Conservation (phyloP, 352 stramenopile species). For the Phytopythium oedochilum region DNA sequence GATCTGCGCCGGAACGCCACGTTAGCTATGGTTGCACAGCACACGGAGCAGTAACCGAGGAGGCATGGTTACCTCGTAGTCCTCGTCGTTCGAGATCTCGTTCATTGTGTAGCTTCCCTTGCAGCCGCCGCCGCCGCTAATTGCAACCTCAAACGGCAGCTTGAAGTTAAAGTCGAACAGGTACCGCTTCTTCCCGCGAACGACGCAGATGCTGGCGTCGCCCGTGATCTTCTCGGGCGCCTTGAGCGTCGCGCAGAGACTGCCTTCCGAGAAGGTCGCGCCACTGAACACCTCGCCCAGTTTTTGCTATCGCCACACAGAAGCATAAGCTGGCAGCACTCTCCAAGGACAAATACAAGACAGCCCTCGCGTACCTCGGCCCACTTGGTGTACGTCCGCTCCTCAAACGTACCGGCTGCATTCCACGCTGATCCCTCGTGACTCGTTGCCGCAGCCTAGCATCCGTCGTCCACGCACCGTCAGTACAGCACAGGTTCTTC, state of each 20-base stretch:
- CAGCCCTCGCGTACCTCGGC: slow-evolving; percentile 29
- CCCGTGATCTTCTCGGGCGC: slow-evolving; percentile 66
- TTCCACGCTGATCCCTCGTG: slow-evolving; percentile 91
- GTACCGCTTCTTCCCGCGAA: slow-evolving; percentile 86
- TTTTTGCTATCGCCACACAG: slow-evolving; percentile 30
- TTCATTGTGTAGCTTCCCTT: slow-evolving; percentile 71
- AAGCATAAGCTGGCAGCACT: background rate
- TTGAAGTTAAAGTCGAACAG: slow-evolving; percentile 87
- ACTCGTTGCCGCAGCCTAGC: slow-evolving; percentile 14
- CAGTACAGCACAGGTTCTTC: background rate
- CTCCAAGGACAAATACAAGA: background rate
- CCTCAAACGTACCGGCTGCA: slow-evolving; percentile 89
- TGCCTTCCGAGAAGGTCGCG: slow-evolving; percentile 33
- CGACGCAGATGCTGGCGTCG: slow-evolving; percentile 85
- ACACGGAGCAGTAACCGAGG: no score
- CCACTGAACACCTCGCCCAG: slow-evolving; percentile 47
- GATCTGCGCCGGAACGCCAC: slow-evolving; percentile 30
- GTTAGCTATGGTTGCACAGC: background rate
- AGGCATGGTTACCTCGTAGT: slow-evolving; percentile 60
- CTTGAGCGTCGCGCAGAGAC: slow-evolving; percentile 41
- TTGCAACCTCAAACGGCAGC: slow-evolving; percentile 58
- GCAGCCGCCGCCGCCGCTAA: slow-evolving; percentile 40
- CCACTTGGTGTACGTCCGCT: slow-evolving; percentile 86
- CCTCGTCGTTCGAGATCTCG: slow-evolving; percentile 86
- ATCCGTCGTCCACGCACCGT: background rate